Base-by-base conservation (phyloP, 2,329 filamentous ascomycete genomes). In the Calonectria ilicicola region DNA sequence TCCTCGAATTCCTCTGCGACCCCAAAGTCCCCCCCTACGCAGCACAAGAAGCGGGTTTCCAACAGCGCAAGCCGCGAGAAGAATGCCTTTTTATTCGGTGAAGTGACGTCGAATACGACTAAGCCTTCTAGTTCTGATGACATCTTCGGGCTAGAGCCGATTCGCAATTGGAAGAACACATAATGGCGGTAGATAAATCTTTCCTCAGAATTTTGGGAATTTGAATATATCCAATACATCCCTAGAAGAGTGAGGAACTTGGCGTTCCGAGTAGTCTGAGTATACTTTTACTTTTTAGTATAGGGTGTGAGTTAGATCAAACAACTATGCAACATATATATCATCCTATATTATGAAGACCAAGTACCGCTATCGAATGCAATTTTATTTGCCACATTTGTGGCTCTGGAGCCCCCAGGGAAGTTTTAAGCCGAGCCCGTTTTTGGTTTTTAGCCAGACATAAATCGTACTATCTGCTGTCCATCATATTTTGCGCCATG, bases 41-140 rank as follows among this genome's bases (percentile, higher is more conserved):
- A 80, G 70, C 81, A 88, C 72, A 84, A 83, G 74, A 88, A 87
- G 77, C 80, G 84, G 58, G 76, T 81, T 2, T 85, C 84, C 4
- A 85, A 83, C 15, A 89, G 85, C 67, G 83, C 85, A 2, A 88
- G 83, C 72, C 86, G 90, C 46, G 88, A 90, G 76, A 86, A 87
- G 60, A 91, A 91, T 71, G 89, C 90, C 0, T 92, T 91, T 71
- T 79, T 92, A 21, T 92, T 92, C 75, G 90, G 90, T 29, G 90
- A 91, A 74, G 86, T 86, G 2, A 82, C 84, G 4, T 79, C 83
- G 3, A 85, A 83, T 3, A 80, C 77, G 12, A 80, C 82, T 2
- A 83, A 81, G n/a, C 79, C 83, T 2, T 75, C 85, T 15, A 83
- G 84, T 12, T 80, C 83, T 10, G 86, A 88, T 65, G 87, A 90